A percentile compares a stretch with the other conserved stretches of the same genome.
Conservation (phyloP, 2,329 filamentous ascomycete genomes). For the Colletotrichum sansevieriae region DNA sequence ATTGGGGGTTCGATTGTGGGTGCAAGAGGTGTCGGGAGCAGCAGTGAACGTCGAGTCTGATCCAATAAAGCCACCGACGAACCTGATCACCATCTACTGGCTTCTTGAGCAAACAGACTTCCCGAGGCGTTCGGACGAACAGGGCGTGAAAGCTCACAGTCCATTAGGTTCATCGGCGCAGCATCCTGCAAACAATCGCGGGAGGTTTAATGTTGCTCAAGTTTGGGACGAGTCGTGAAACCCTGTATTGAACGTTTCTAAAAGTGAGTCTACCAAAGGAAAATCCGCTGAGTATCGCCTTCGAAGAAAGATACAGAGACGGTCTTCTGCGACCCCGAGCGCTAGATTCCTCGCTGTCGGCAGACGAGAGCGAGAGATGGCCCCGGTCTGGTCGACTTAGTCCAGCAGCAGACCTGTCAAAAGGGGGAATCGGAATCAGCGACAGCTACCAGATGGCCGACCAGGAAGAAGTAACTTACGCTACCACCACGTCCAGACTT, state of each 20-base stretch:
- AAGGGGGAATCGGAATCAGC: neutral
- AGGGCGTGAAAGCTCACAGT: no score
- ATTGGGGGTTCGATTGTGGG: conserved; percentile 37
- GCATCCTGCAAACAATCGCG: neutral
- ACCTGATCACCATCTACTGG: no score
- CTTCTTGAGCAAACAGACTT: no score
- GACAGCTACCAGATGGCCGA: neutral
- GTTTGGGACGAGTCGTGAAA: neutral
- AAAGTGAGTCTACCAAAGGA: neutral
- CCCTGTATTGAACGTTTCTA: neutral
- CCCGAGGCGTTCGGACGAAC: no score
- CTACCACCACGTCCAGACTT: conserved; percentile 10
- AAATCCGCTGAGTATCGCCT: neutral
- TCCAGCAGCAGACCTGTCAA: conserved; percentile 30
- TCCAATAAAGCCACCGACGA: no score
- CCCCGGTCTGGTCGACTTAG: neutral
- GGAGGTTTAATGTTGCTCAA: conserved; percentile 16
- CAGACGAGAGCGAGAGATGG: no score
- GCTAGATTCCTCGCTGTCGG: no score
- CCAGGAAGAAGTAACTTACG: neutral
- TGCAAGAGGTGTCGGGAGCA: conserved; percentile 27
- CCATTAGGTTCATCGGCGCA: neutral
- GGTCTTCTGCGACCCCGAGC: no score
- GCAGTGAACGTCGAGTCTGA: no score
- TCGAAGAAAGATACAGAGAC: no score